These are phyloP conservation scores for Candida anglica DNA, from an alignment of 805 yeast genomes.

Conservation along the genomic window DNA sequence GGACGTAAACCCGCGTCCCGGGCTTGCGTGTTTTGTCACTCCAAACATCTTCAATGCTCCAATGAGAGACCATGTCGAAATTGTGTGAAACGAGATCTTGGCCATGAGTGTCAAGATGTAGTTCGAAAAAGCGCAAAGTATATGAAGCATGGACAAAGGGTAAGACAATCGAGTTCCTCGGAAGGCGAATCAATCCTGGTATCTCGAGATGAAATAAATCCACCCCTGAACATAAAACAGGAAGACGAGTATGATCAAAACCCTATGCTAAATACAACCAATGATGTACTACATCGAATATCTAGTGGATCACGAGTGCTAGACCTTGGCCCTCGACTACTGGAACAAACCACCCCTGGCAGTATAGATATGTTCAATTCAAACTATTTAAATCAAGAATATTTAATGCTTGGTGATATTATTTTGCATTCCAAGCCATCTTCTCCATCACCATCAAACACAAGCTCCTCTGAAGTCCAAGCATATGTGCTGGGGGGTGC, in stretches of 20 bases:
- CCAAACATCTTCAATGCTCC: constrained; percentile 73
- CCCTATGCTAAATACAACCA: constrained; percentile 23
- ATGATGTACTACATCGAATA: constrained; percentile 21
- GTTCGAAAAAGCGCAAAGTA: constrained; percentile 49
- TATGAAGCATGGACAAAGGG: constrained; percentile 13
- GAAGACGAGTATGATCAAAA: constrained; percentile 5
- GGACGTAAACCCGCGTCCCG: constrained; percentile 58
- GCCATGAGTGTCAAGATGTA: constrained; percentile 53
- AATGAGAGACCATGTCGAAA: constrained; percentile 66
- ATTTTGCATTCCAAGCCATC: constrained; percentile 36
- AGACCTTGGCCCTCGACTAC: constrained; percentile 11
- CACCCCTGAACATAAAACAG: constrained; percentile 1
- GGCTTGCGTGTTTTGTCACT: constrained; percentile 72
- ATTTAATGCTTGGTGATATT: constrained; percentile 48
- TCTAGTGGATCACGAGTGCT: not conserved
- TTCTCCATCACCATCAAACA: constrained; percentile 38
- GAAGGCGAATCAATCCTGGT: too few species aligned
- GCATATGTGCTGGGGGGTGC: too few species aligned
- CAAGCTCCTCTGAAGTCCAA: constrained; percentile 7
- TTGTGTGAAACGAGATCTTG: constrained; percentile 60
- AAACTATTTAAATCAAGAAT: constrained; percentile 47
- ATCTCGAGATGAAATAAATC: not conserved
- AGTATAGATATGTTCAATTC: constrained; percentile 28
- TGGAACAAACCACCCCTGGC: constrained; percentile 3
- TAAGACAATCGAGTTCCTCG: too few species aligned